phyloP scores from a whole-genome alignment of 768 basidiomycete genomes.

The Suillus sp. region DNA sequence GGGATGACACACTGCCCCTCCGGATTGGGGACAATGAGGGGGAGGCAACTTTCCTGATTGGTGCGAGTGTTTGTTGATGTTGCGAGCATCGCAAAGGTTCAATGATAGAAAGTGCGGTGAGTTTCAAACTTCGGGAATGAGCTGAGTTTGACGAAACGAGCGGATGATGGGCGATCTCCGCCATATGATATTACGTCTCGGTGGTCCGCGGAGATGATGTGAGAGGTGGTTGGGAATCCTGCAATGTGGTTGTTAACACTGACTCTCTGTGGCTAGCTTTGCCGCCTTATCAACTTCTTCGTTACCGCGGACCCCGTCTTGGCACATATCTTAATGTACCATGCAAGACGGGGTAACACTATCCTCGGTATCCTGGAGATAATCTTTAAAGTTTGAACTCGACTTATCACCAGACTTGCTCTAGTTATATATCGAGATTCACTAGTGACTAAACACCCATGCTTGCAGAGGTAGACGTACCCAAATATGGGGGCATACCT shows the following conservation, averaged over 20 bases:
- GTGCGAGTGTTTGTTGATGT: not conserved
- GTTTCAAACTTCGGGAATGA: not conserved
- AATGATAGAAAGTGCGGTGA: not conserved
- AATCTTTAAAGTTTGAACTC: not conserved
- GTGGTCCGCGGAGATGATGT: not conserved
- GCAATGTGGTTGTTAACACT: not conserved
- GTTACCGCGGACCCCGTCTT: not conserved
- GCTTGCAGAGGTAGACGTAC: slow-evolving; percentile 32
- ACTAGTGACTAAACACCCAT: not conserved
- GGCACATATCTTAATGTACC: not conserved
- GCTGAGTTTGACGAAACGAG: not conserved
- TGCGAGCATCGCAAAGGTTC: not conserved
- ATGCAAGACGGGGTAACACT: not conserved
- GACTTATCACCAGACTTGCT: not conserved
- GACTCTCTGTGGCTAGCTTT: not conserved
- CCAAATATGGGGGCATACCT: slow-evolving; percentile 59
- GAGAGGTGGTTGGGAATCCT: not conserved
- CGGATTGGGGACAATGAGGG: not conserved
- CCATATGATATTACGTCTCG: not conserved
- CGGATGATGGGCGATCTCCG: not conserved
- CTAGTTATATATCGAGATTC: not conserved
- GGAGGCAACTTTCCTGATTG: not conserved
- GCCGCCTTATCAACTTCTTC: not conserved
- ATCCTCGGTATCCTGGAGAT: not conserved
- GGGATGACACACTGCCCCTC: not conserved